phyloP scores from a whole-genome alignment of 345 rosid species.

The Ceriops zippeliana region DNA sequence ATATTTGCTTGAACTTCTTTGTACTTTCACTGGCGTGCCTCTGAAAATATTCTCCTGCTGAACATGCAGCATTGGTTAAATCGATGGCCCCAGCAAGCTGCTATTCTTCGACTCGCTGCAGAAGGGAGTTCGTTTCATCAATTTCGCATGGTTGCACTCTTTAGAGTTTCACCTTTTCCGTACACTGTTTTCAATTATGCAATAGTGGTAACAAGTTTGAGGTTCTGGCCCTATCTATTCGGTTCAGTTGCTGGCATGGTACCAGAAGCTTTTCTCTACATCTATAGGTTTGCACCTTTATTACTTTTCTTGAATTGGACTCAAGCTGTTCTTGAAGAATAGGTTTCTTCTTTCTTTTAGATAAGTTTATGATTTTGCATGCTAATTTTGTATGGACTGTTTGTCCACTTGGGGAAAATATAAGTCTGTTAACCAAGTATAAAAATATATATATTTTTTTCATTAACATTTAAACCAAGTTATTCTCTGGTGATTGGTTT shows the following conservation, averaged over 20 bases:
- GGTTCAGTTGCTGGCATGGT: constrained; percentile 43
- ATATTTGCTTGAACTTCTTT: not conserved
- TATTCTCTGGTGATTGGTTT: too few species aligned
- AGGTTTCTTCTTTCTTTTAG: too few species aligned
- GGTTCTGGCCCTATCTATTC: constrained; percentile 82
- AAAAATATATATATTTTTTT: too few species aligned
- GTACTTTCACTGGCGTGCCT: not conserved
- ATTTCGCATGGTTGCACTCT: constrained; percentile 82
- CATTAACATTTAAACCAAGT: too few species aligned
- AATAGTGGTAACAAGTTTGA: constrained; percentile 74
- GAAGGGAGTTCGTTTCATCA: constrained; percentile 98
- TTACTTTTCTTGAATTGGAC: not conserved
- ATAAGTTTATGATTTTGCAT: too few species aligned
- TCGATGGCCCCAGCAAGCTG: constrained; percentile 90
- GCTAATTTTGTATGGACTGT: too few species aligned
- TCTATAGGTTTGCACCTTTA: constrained; percentile 5
- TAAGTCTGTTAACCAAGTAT: too few species aligned
- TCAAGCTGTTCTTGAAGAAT: not conserved
- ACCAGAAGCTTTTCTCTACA: not conserved
- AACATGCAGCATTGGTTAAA: constrained; percentile 80
- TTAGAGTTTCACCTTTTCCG: constrained; percentile 93
- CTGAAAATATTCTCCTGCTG: constrained; percentile 9
- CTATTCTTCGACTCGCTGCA: constrained; percentile 75
- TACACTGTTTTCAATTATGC: constrained; percentile 97
- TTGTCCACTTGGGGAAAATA: too few species aligned